Conservation (phyloP, 768 basidiomycete species). For the Ephemerocybe angulata region DNA sequence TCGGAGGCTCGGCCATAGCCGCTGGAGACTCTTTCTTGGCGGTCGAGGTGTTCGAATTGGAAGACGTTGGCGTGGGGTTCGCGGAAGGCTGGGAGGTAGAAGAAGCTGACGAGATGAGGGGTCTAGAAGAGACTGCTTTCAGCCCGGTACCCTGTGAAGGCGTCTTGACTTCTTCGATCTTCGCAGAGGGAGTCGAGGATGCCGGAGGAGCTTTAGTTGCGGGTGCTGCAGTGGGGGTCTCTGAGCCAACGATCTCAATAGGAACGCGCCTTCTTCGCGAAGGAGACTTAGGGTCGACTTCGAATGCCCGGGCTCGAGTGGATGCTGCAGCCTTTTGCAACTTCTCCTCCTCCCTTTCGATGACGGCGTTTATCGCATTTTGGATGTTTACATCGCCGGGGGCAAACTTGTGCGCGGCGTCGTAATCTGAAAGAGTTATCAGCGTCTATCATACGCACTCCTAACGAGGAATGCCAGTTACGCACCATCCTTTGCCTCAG, state of each 20-base stretch:
- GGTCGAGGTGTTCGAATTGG: neutral
- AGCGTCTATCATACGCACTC: neutral
- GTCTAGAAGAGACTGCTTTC: constrained; percentile 22
- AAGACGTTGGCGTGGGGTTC: neutral
- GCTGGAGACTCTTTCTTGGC: constrained; percentile 1
- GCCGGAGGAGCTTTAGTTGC: neutral
- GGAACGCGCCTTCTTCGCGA: constrained; percentile 50
- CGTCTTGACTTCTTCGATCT: neutral
- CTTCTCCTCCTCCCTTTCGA: constrained; percentile 33
- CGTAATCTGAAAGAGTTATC: constrained; percentile 48
- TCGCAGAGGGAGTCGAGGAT: no score
- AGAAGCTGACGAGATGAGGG: constrained; percentile 19
- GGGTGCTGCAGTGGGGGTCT: constrained; percentile 21
- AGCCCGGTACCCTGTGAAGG: constrained; percentile 9
- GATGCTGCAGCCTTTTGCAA: no score
- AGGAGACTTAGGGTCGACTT: no score
- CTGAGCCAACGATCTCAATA: constrained; percentile 48
- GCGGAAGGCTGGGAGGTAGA: neutral
- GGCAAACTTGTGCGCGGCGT: constrained; percentile 55
- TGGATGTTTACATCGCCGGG: constrained; percentile 60
- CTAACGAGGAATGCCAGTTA: neutral
- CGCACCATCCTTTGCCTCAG: constrained; percentile 63
- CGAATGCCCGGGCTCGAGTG: no score
- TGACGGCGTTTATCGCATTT: constrained; percentile 56
- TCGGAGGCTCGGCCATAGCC: constrained; percentile 10